Evolutionary conservation across 2,329 filamentous ascomycete species (phyloP).

Genomic region (Paraphaeosphaeria sporulosa): DNA sequence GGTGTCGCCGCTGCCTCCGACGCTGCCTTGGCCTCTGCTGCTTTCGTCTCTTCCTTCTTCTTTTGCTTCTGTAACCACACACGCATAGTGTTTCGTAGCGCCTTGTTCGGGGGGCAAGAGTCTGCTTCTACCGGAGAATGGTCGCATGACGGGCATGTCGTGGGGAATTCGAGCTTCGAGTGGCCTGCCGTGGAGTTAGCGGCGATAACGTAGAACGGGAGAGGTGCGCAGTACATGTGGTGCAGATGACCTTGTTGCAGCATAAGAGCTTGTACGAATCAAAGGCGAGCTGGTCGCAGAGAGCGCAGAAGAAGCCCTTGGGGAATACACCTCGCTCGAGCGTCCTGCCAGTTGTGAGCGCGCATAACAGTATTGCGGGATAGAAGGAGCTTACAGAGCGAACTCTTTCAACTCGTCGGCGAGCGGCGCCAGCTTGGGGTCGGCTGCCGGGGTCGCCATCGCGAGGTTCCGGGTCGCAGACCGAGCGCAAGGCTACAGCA

Average conservation of each 20-base stretch:
- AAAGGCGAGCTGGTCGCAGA: conserved; percentile 88
- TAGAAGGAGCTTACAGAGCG: conserved; percentile 32
- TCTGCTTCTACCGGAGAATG: conserved; percentile 87
- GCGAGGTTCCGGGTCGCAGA: conserved; percentile 22
- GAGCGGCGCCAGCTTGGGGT: conserved; percentile 43
- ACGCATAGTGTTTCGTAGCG: conserved; percentile 88
- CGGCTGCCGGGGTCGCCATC: conserved; percentile 39
- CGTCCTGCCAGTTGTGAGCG: conserved; percentile 62
- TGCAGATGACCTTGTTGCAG: conserved; percentile 94
- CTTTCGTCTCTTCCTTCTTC: conserved; percentile 52
- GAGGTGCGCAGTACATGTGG: conserved; percentile 71
- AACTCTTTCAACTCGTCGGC: conserved; percentile 44
- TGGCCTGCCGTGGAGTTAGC: conserved; percentile 34
- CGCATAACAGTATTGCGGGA: neutral
- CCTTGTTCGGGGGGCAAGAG: conserved; percentile 88
- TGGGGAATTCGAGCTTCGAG: conserved; percentile 67
- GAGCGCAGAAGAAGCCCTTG: conserved; percentile 94
- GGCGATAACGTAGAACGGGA: neutral
- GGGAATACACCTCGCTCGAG: conserved; percentile 85
- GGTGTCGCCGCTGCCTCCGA: conserved; percentile 40
- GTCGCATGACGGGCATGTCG: conserved; percentile 88
- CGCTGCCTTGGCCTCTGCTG: conserved; percentile 40
- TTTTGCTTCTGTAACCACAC: conserved; percentile 95
- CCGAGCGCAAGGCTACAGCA: conserved; percentile 35
- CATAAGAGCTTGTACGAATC: conserved; percentile 93